Conservation (phyloP, 768 basidiomycete species). For the Hortiboletus flavorubellus region DNA sequence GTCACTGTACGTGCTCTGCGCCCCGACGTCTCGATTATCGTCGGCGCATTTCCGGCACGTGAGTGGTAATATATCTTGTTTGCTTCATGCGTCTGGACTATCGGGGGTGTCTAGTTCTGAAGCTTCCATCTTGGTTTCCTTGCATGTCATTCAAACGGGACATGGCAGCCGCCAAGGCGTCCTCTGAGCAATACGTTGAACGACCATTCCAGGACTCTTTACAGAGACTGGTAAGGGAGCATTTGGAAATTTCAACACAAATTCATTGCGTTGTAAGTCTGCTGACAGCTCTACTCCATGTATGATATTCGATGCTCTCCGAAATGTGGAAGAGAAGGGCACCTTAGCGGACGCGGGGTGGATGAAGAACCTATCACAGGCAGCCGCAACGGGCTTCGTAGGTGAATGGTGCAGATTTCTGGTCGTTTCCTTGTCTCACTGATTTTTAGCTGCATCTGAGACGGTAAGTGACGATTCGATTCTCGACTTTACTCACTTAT, state of each 20-base stretch:
- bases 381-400: constrained; percentile 23
- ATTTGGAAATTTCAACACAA: neutral
- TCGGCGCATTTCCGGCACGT: constrained; percentile 17
- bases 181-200: constrained; percentile 16
- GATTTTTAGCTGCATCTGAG: constrained; percentile 16
- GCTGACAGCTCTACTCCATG: constrained; percentile 7
- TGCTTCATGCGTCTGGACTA: neutral
- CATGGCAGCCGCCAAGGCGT: constrained; percentile 14
- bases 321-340: constrained; percentile 5
- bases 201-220: constrained; percentile 16
- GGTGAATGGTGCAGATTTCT: neutral
- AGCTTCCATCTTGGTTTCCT: constrained; percentile 24
- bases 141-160: constrained; percentile 23
- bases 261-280: constrained; percentile 7
- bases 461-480: constrained; percentile 9
- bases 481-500: neutral
- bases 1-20: constrained; percentile 12
- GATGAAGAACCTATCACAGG: constrained; percentile 17
- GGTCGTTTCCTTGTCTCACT: neutral
- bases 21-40: constrained; percentile 16
- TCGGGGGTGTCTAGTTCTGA: constrained; percentile 10
- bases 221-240: constrained; percentile 14
- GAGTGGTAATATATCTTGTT: neutral
- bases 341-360: neutral
- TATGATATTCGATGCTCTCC: constrained; percentile 22